Percentiles rank a stretch among this genome's conserved stretches.
Evolutionary conservation across 257 asterid genomes (phyloP).

Genomic region (Nyctanthes arbortristis): DNA sequence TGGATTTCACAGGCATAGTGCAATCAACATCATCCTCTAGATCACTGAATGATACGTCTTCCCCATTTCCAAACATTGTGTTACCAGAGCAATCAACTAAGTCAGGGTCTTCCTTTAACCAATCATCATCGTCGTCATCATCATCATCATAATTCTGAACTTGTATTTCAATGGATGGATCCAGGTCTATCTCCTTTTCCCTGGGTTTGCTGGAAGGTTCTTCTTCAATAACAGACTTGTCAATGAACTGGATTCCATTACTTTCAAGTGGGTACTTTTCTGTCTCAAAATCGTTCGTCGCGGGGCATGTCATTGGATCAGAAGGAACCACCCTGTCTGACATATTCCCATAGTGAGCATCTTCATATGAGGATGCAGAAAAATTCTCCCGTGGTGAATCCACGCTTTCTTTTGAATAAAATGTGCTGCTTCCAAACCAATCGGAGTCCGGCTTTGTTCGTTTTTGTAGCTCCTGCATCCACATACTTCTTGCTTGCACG

Average conservation of each 20-base stretch:
- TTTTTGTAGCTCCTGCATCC: constrained; percentile 95
- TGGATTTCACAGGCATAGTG: constrained; percentile 50
- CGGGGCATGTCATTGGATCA: constrained; percentile 40
- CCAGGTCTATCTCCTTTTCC: constrained; percentile 49
- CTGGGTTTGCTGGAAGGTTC: constrained; percentile 38
- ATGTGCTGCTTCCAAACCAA: constrained; percentile 54
- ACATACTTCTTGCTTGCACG: constrained; percentile 75
- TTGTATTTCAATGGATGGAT: constrained; percentile 41
- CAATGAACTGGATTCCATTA: constrained; percentile 54
- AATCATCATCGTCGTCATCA: constrained; percentile 67
- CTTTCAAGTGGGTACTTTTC: constrained; percentile 50
- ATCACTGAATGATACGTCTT: constrained; percentile 96
- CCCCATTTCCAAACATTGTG: constrained; percentile 55
- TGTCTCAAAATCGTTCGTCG: constrained; percentile 38
- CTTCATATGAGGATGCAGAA: constrained; percentile 41
- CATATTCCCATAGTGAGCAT: constrained; percentile 31
- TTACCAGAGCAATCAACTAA: constrained; percentile 56
- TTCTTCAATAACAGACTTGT: constrained; percentile 66
- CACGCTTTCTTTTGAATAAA: constrained; percentile 40
- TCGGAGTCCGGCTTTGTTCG: constrained; percentile 59
- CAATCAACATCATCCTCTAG: constrained; percentile 83
- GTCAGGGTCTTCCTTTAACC: constrained; percentile 81
- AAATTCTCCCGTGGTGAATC: constrained; percentile 46
- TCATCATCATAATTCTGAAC: constrained; percentile 43
- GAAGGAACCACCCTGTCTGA: constrained; percentile 35